Evolutionary conservation across 192 early-diverging fungal genomes (phyloP).

Genomic region (Lobosporangium transversale): DNA sequence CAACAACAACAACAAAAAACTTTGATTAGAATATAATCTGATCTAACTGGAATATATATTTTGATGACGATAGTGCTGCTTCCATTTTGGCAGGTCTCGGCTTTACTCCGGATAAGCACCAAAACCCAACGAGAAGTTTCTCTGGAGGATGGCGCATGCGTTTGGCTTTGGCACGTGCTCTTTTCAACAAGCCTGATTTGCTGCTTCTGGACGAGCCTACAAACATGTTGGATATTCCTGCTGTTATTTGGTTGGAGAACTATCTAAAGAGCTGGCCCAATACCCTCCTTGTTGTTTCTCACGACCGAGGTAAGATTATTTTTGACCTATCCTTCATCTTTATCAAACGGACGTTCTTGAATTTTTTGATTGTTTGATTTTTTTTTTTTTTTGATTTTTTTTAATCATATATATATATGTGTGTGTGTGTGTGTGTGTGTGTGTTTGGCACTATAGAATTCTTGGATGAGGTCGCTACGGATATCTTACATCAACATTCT

Average conservation of each 20-base stretch:
- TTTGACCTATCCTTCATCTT: background rate
- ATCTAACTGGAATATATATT: too few species aligned
- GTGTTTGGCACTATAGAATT: constrained; percentile 68
- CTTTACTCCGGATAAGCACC: constrained; percentile 81
- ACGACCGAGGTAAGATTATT: constrained; percentile 80
- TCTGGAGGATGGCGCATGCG: constrained; percentile 99
- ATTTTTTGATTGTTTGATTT: too few species aligned
- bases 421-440: background rate
- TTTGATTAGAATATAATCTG: too few species aligned
- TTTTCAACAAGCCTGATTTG: constrained; percentile 95
- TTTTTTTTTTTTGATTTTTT: too few species aligned
- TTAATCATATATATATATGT: too few species aligned
- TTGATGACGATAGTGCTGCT: constrained; percentile 82
- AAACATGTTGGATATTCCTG: constrained; percentile 95
- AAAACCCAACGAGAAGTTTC: constrained; percentile 89
- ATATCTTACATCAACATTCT: constrained; percentile 97
- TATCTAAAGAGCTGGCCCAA: constrained; percentile 93
- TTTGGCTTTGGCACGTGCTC: constrained; percentile 92
- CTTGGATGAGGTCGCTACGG: constrained; percentile 96
- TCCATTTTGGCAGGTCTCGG: constrained; percentile 97
- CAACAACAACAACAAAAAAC: too few species aligned
- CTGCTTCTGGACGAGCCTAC: constrained; percentile 93
- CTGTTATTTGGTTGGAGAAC: constrained; percentile 97
- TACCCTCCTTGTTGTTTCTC: constrained; percentile 95
- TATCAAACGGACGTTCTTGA: background rate